A percentile compares a stretch with the other conserved stretches of the same genome.
These are phyloP conservation scores for Aureobasidium sp. DNA, from an alignment of 2,329 filamentous ascomycete genomes.

Conservation along the genomic window DNA sequence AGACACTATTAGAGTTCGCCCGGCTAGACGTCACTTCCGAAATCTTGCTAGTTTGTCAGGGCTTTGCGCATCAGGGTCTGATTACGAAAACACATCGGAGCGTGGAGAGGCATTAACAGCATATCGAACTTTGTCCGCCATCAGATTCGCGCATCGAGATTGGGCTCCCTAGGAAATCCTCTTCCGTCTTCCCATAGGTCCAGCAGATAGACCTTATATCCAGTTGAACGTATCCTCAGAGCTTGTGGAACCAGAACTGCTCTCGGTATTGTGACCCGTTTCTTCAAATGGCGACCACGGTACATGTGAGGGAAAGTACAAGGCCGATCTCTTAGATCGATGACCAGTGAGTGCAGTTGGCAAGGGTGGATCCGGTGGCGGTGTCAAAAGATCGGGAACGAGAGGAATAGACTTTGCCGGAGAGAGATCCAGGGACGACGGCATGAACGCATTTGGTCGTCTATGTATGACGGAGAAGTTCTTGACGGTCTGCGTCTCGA, in stretches of 20 bases:
- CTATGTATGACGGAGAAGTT: neutral
- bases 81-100: too few relatives aligned
- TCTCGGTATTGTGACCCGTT: too few relatives aligned
- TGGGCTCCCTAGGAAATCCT: too few relatives aligned
- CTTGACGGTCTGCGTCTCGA: neutral
- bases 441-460: neutral
- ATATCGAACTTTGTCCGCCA: too few relatives aligned
- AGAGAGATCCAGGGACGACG: neutral
- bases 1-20: neutral
- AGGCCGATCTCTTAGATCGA: neutral
- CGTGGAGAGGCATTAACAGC: too few relatives aligned
- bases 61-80: too few relatives aligned
- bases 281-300: neutral
- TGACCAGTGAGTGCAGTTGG: too few relatives aligned
- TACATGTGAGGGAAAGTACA: neutral
- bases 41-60: too few relatives aligned
- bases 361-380: neutral
- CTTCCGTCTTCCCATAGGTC: neutral
- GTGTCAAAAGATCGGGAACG: neutral
- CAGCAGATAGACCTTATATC: too few relatives aligned
- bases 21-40: too few relatives aligned
- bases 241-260: neutral
- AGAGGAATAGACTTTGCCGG: neutral
- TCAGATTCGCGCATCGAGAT: too few relatives aligned
- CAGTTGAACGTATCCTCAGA: too few relatives aligned